Evolutionary conservation across 352 stramenopile genomes (phyloP).

Genomic region (Pythium pyrilobum): DNA sequence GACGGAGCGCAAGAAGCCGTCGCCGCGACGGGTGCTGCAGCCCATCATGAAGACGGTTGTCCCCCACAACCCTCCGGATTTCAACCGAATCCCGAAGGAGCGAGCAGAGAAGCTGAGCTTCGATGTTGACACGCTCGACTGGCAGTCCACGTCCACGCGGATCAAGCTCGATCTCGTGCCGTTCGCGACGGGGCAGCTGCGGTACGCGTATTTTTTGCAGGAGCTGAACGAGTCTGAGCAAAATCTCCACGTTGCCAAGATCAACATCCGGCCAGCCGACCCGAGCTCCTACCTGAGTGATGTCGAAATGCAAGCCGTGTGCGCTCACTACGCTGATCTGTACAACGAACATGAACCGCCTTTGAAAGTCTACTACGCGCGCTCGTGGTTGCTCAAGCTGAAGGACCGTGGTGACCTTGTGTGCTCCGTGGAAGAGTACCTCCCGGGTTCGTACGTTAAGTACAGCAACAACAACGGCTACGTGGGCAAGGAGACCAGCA

Average conservation of each 20-base stretch:
- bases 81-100: constrained; percentile 48
- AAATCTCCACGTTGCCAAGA: constrained; percentile 64
- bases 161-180: constrained; percentile 76
- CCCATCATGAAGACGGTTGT: constrained; percentile 80
- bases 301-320: constrained; percentile 87
- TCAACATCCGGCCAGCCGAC: constrained; percentile 58
- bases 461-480: constrained; percentile 87
- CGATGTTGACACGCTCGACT: constrained; percentile 78
- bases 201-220: constrained; percentile 77
- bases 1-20: constrained; percentile 53
- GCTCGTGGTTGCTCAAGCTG: constrained; percentile 76
- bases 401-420: constrained; percentile 54
- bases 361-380: constrained; percentile 77
- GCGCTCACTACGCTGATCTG: constrained; percentile 77
- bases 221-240: constrained; percentile 29
- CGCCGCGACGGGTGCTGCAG: constrained; percentile 37
- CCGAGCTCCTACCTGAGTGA: constrained; percentile 78
- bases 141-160: constrained; percentile 49
- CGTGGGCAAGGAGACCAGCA: constrained; percentile 71
- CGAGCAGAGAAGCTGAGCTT: constrained; percentile 79
- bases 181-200: constrained; percentile 74
- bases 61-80: constrained; percentile 67
- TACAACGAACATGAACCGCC: constrained; percentile 85
- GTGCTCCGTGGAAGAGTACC: constrained; percentile 74
- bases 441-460: constrained; percentile 79